Evolutionary conservation across 805 yeast species (phyloP).

Genomic region (Metschnikowia amazonensis): DNA sequence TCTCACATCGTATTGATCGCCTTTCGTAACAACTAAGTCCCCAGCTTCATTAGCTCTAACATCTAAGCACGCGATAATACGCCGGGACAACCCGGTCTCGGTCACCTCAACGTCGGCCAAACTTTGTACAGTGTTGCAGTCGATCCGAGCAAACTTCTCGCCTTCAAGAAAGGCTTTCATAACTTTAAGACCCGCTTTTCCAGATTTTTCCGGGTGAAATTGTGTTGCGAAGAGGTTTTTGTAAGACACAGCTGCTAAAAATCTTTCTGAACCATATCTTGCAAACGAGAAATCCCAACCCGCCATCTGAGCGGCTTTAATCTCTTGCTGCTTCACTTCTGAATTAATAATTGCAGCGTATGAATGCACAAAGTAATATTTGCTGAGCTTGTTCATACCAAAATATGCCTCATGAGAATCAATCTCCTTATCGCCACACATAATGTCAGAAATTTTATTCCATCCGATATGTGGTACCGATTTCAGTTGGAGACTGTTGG

Average conservation of each 20-base stretch:
- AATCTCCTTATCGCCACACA: constrained; percentile 22
- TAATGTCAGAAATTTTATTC: constrained; percentile 52
- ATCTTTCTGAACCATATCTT: constrained; percentile 71
- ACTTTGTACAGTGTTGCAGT: constrained; percentile 4
- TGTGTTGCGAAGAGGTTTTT: constrained; percentile 91
- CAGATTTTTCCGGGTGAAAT: constrained; percentile 99
- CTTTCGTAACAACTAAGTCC: constrained; percentile 95
- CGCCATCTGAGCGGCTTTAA: constrained; percentile 24
- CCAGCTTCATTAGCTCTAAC: constrained; percentile 95
- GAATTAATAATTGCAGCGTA: constrained; percentile 69
- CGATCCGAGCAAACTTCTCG: constrained; percentile 25
- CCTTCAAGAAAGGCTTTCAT: constrained; percentile 67
- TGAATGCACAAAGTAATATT: constrained; percentile 94
- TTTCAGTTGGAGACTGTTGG: constrained; percentile 42
- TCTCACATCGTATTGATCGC: constrained; percentile 97
- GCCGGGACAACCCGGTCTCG: constrained; percentile 67
- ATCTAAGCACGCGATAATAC: constrained; percentile 94
- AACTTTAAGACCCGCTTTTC: constrained; percentile 79
- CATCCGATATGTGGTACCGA: constrained; percentile 98
- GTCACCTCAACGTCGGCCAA: constrained; percentile 15
- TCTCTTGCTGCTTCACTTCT: constrained; percentile 22
- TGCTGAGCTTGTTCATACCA: constrained; percentile 60
- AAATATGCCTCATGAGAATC: constrained; percentile 40
- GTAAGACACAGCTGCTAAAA: constrained; percentile 75
- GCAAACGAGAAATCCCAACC: constrained; percentile 76